These are phyloP conservation scores for Aspergillus eucalypticola DNA, from an alignment of 2,329 filamentous ascomycete species.

Conservation along the genomic window DNA sequence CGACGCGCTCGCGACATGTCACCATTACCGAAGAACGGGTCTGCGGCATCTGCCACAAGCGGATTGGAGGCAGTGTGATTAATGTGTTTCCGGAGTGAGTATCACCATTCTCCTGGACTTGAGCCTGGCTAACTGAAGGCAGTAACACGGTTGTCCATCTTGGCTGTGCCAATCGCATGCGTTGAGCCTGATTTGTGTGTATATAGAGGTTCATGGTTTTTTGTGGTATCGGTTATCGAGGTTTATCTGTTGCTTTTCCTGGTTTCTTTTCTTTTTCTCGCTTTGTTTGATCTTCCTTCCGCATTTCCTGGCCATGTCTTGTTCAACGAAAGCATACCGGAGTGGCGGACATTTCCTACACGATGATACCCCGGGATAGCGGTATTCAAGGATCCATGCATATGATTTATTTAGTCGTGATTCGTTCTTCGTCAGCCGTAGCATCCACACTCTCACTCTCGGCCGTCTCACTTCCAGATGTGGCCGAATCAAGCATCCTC, in stretches of 20 bases:
- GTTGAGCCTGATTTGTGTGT: conserved; percentile 25
- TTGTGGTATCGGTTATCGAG: conserved; percentile 4
- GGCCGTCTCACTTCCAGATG: conserved; percentile 9
- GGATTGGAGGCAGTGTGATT: conserved; percentile 86
- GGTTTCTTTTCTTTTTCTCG: conserved; percentile 18
- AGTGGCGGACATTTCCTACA: conserved; percentile 27
- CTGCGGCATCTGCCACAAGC: conserved; percentile 90
- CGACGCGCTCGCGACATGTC: conserved; percentile 66
- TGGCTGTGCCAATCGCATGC: conserved; percentile 63
- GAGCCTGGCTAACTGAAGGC: conserved; percentile 20
- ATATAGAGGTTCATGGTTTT: conserved; percentile 16
- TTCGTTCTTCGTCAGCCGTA: background rate
- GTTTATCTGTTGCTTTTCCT: conserved; percentile 15
- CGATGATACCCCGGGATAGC: conserved; percentile 42
- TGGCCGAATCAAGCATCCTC: conserved; percentile 55
- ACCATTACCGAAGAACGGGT: conserved; percentile 84
- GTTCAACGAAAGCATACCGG: conserved; percentile 14
- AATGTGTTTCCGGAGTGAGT: conserved; percentile 82
- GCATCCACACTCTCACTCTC: background rate
- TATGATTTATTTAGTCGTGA: conserved; percentile 1
- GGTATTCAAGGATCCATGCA: conserved; percentile 23
- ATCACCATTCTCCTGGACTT: background rate
- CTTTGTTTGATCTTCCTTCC: conserved; percentile 6
- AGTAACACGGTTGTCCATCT: conserved; percentile 72
- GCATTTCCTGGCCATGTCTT: conserved; percentile 3